Evolutionary conservation across 2,329 filamentous ascomycete genomes (phyloP).

Genomic region (Talaromyces sp.): DNA sequence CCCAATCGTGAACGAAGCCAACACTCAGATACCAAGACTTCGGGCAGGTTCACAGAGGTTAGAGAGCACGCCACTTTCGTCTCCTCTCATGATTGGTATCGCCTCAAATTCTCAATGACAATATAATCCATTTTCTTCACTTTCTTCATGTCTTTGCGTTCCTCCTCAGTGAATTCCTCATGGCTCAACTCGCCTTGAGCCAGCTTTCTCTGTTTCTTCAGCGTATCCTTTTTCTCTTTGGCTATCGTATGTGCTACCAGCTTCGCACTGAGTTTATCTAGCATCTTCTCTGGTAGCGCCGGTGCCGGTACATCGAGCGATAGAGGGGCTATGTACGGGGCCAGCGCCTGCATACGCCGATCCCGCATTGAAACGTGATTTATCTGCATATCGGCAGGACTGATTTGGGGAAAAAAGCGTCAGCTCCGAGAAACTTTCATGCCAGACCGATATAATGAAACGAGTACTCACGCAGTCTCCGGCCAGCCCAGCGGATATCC

Average conservation of each 20-base stretch:
- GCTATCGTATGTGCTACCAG: not conserved
- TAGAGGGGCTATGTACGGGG: not conserved
- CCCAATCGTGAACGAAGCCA: too few relatives aligned
- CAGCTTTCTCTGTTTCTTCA: not conserved
- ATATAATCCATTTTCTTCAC: slow-evolving; percentile 7
- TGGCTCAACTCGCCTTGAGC: not conserved
- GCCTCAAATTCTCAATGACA: not conserved
- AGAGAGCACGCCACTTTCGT: too few relatives aligned
- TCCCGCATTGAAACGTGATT: not conserved
- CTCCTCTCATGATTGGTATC: too few relatives aligned
- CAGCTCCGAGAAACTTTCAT: not conserved
- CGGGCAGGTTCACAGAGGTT: too few relatives aligned
- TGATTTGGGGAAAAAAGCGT: not conserved
- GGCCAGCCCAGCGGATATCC: not conserved
- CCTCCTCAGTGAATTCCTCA: not conserved
- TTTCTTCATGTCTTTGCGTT: not conserved
- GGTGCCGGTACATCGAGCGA: not conserved
- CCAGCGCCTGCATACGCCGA: slow-evolving; percentile 1
- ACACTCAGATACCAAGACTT: too few relatives aligned
- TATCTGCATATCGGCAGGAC: not conserved
- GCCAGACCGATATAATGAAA: not conserved
- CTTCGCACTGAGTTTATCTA: slow-evolving; percentile 1
- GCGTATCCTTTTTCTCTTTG: not conserved
- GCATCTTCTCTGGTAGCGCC: not conserved
- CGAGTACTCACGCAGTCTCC: not conserved